Base-by-base conservation (phyloP, 225 moss, liverwort and hornwort genomes). In the Marchantia polymorpha region DNA sequence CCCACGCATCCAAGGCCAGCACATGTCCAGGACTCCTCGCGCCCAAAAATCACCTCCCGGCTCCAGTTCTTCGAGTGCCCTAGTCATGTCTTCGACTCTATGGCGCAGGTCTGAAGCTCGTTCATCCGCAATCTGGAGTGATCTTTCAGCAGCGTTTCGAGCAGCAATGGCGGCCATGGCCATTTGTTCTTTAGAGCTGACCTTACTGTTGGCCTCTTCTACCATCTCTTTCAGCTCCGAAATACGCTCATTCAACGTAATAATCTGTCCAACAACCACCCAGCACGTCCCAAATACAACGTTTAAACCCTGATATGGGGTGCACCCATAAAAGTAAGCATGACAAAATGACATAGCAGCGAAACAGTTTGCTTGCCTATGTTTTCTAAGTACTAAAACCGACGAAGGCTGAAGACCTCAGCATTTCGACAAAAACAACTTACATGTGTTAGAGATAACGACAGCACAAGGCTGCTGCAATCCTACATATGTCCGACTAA, bases 111-210 rank as follows among this genome's bases (percentile, higher is more conserved):
- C 99, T 58, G 90, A 80, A 48, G 91, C 95, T 52, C 95, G 87
- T 86, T 99, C 99, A 84, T 99, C 99, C 29, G 99, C 93, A 87
- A 95, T 93, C 82, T 93, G 91, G 73, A 95, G 93, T 29, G 99
- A 95, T 80, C 95, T 91, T 80, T 99, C 99, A 49, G 99, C 99
- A 52, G 99, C 93, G 74, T 87, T 91, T 49, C 93, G 92, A 67
- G 99, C 95, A 52, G 90, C 89, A 78, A 89, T 95, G 27, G 99
- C 99, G 81, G 99, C 95, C 76, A 89, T 78, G 46, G 99, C 89
- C 95, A 99, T 95, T 77, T 99, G 92, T 84, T 99, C 99, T 87
- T 99, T 99, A 20, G 95, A 95, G 56, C 90, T 88, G 77, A 99
- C 79, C 81, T 92, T 95, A 79, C 82, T 78, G 75, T 79, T 81